Base-by-base conservation (phyloP, 106 monocot species). In the Acorus gramineus region DNA sequence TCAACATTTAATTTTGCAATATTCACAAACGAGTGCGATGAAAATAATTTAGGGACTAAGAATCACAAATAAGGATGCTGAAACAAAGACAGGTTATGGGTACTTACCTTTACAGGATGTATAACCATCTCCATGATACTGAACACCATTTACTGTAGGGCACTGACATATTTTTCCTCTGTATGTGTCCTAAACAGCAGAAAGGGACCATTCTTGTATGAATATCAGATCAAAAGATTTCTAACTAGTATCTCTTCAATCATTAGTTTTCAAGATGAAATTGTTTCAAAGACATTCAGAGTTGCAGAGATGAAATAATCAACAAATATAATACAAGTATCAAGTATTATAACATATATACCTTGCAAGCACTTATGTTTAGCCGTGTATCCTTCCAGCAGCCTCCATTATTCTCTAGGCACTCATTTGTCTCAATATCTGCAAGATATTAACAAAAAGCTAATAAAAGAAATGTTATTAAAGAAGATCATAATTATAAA, bases 391-490 rank as follows among this genome's bases (percentile, higher is more conserved):
- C 81, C 61, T 66, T 59, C 96, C 96, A 98, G 60, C 96, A 98
- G 13, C 96, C 87, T 3, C 91, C 96, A 77, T 98, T 83, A 5
- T 52, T 65, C 53, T 79, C 76, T 13, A 85, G 91, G 75, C 96
- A 98, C 43, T 98, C 76, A 61, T 98, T 88, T 57, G 96, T 98
- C 59, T 98, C 79, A 50, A 98, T 73, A 69, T 88, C 96, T 98
- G 65, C 1, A 59, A 47, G 47, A 11, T 28, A 60, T 7, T 55
- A 64, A 62, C 3, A 46, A 59, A 53, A 42, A 46, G 50, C 4
- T 8, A 2, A 3, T 8, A 49, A 43, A 55, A 28, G 28, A 28
- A 28, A 0, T 28, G 28, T 28, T 28, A 28, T 28, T 28, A 0
- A 28, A 28, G 28, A 28, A 28, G 28, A 28, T 28, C 28, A 28